phyloP scores from a whole-genome alignment of 495 filamentous ascomycete genomes.

The Talaromyces nanjingensis region DNA sequence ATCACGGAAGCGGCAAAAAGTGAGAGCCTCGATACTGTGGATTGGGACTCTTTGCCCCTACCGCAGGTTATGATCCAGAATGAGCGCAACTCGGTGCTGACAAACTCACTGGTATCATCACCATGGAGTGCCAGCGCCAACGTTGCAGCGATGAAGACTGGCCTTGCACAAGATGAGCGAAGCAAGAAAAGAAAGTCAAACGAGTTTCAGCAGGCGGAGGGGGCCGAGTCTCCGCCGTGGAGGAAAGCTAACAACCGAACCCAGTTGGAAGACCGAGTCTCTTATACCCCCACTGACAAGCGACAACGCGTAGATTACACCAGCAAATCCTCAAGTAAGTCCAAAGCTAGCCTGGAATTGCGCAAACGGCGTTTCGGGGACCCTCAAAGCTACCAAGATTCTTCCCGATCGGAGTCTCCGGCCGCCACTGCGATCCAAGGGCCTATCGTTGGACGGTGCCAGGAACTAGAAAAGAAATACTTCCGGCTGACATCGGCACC shows the following conservation, averaged over 20 bases:
- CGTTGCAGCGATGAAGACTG: constrained; percentile 21
- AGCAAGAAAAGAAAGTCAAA: constrained; percentile 76
- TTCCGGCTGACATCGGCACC: constrained; percentile 88
- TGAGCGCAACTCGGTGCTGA: constrained; percentile 44
- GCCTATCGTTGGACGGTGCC: constrained; percentile 78
- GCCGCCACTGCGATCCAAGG: constrained; percentile 52
- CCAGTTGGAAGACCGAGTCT: constrained; percentile 71
- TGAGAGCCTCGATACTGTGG: constrained; percentile 57
- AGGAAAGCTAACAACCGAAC: constrained; percentile 56
- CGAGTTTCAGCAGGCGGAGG: constrained; percentile 44
- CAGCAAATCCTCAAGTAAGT: constrained; percentile 70
- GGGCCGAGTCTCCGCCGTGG: constrained; percentile 58
- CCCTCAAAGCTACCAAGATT: constrained; percentile 39
- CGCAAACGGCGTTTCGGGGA: constrained; percentile 80
- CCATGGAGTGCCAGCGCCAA: constrained; percentile 25
- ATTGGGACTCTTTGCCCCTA: constrained; percentile 81
- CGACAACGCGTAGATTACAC: constrained; percentile 46
- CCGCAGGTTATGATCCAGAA: constrained; percentile 79
- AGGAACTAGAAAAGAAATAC: constrained; percentile 87
- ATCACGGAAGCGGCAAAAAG: constrained; percentile 73
- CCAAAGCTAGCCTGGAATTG: constrained; percentile 78
- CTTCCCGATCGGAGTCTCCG: constrained; percentile 53
- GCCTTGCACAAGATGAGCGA: constrained; percentile 15
- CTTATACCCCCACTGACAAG: constrained; percentile 55
- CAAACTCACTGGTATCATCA: constrained; percentile 30